phyloP scores from a whole-genome alignment of 2,329 filamentous ascomycete genomes.

The Catunica adiposa region DNA sequence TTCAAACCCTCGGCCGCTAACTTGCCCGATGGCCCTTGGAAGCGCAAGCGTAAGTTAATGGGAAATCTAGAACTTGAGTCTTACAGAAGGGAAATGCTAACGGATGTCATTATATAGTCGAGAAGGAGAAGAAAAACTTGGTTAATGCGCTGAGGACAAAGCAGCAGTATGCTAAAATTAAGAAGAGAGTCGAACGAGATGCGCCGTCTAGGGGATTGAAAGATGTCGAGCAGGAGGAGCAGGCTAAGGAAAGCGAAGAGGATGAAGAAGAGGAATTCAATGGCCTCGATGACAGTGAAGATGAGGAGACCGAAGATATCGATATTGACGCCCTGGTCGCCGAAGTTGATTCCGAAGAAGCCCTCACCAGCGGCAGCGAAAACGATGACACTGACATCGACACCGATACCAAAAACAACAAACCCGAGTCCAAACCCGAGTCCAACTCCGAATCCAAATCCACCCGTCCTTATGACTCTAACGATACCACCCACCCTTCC shows the following conservation, averaged over 20 bases:
- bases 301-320: constrained; percentile 18
- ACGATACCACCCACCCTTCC: constrained; percentile 8
- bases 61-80: background rate
- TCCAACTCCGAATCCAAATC: background rate
- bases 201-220: background rate
- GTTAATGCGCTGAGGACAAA: constrained; percentile 90
- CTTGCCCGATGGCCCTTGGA: constrained; percentile 75
- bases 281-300: constrained; percentile 17
- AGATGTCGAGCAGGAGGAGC: constrained; percentile 1
- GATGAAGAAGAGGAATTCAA: constrained; percentile 17
- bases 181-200: constrained; percentile 25
- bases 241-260: constrained; percentile 19
- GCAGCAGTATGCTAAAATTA: constrained; percentile 81
- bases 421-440: constrained; percentile 17
- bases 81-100: background rate
- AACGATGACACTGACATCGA: background rate
- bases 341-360: background rate
- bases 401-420: background rate
- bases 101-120: constrained; percentile 33
- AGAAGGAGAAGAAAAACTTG: constrained; percentile 75
- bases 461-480: background rate
- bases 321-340: background rate
- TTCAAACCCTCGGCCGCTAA: constrained; percentile 28
- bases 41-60: constrained; percentile 52
- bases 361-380: constrained; percentile 5